These are phyloP conservation scores for Rickenella mellea DNA, from an alignment of 768 basidiomycete genomes.

Conservation along the genomic window DNA sequence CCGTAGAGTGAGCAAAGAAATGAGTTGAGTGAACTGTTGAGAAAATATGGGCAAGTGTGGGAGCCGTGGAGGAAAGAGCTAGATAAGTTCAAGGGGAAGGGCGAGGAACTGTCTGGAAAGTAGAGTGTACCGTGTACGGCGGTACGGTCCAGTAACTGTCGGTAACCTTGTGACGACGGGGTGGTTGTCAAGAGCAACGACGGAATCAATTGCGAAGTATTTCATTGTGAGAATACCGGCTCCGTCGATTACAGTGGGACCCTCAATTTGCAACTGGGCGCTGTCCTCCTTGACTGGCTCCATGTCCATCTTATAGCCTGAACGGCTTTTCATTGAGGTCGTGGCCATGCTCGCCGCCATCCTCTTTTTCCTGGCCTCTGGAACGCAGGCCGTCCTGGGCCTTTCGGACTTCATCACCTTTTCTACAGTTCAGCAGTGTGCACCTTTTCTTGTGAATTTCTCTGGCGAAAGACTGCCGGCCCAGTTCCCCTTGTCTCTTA, in stretches of 20 bases:
- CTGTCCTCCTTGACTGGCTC: not conserved
- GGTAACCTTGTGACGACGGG: too few relatives aligned
- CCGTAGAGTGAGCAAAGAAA: constrained; percentile 72
- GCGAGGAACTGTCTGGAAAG: constrained; percentile 38
- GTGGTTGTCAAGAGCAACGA: not conserved
- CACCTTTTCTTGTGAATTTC: constrained; percentile 36
- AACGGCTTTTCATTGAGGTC: not conserved
- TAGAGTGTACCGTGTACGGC: too few relatives aligned
- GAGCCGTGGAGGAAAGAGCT: constrained; percentile 81
- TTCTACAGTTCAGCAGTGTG: constrained; percentile 44
- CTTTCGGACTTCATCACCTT: constrained; percentile 20
- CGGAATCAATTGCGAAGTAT: not conserved
- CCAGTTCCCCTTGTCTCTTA: constrained; percentile 33
- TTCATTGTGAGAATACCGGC: not conserved
- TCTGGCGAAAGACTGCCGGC: constrained; percentile 25
- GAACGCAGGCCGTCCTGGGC: constrained; percentile 15
- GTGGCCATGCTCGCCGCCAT: not conserved
- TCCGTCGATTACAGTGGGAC: too few relatives aligned
- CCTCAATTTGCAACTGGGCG: not conserved
- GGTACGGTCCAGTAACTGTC: too few relatives aligned
- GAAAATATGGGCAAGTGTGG: constrained; percentile 82
- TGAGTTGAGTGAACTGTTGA: constrained; percentile 63
- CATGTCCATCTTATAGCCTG: not conserved
- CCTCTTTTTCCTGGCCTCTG: not conserved
- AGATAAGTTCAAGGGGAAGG: constrained; percentile 63